A percentile compares a stretch with the other conserved stretches of the same genome.
Conservation (phyloP, 139 green algal genomes). For the Coelastrella sp. region DNA sequence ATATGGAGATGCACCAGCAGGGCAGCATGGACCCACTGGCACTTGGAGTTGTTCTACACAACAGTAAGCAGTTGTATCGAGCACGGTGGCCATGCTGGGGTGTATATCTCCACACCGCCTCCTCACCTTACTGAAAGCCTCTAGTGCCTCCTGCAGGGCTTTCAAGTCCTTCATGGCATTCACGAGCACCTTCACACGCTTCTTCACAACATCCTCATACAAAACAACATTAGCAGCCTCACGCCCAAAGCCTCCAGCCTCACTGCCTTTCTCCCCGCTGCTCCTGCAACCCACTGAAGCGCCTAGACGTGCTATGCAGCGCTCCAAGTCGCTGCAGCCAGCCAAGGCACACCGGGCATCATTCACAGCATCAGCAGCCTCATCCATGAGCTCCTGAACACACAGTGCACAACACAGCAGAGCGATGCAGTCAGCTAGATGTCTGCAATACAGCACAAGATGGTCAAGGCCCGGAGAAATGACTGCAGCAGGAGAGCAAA, state of each 20-base stretch:
- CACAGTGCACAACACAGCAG: too few relatives aligned
- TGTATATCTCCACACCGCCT: not conserved
- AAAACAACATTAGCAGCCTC: conserved; percentile 92
- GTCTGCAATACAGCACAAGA: too few relatives aligned
- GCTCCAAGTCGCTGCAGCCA: conserved; percentile 89
- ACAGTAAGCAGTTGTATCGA: too few relatives aligned
- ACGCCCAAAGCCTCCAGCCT: conserved; percentile 56
- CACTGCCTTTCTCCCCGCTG: conserved; percentile 36
- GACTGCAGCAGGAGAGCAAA: too few relatives aligned
- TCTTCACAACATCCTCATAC: conserved; percentile 90
- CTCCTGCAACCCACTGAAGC: conserved; percentile 57
- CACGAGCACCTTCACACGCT: conserved; percentile 70
- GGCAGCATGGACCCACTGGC: too few relatives aligned
- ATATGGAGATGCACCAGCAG: not conserved
- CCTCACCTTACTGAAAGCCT: conserved; percentile 38
- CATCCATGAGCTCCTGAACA: conserved; percentile 70
- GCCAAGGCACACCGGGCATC: conserved; percentile 70
- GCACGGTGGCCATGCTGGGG: too few relatives aligned
- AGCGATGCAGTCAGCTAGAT: too few relatives aligned
- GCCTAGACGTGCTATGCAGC: conserved; percentile 82
- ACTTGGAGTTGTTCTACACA: too few relatives aligned
- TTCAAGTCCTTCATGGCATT: conserved; percentile 74
- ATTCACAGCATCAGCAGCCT: conserved; percentile 62
- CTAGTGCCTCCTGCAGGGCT: conserved; percentile 46
- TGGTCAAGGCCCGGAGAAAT: too few relatives aligned